Evolutionary conservation across 164 flowering plant species (phyloP), one percentile per base, ranked within the genome.

Genomic region (Buxus sempervirens): DNA sequence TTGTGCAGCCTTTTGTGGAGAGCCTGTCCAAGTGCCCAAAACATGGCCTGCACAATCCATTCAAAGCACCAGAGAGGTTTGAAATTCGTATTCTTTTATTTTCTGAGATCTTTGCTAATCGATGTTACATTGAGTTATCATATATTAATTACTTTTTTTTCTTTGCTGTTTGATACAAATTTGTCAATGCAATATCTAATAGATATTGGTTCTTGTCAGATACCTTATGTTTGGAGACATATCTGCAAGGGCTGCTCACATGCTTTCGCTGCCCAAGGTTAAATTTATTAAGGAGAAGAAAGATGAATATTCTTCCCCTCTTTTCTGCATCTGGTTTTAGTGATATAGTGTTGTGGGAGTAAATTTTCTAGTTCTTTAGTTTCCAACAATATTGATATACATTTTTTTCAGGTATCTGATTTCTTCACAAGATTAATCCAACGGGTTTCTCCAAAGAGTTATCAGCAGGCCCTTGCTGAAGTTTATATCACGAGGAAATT

Each of bases 391-490:
- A 5, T 70, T 64, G 38, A 42, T 28, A 62, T 41, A 7, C 62
- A 5, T 56, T 51, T 19, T 26, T 75, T 72, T 76, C 78, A 96
- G 99, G 92, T 93, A 64, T 85, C 92, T 19, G 78, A 90, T 73
- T 96, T 91, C 78, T 96, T 96, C 75, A 69, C 92, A 24, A 85
- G 84, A 77, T 71, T 96, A 48, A 86, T 96, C 66, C 99, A 96
- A 74, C 82, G 99, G 71, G 97, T 96, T 77, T 75, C 96, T 75
- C 98, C 99, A 68, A 96, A 96, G 81, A 96, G 98, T 85, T 93
- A 91, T 70, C 85, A 88, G 75, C 99, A 96, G 71, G 98, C 99
- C 71, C 66, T 61, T 72, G 89, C 77, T 63, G 99, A 96, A 81
- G 96, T 96, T 72, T 69, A 48, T 76, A 97, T 96, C 36, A 86